Conservation (phyloP, 2,329 filamentous ascomycete genomes). For the Paracoccidioides brasiliensis region DNA sequence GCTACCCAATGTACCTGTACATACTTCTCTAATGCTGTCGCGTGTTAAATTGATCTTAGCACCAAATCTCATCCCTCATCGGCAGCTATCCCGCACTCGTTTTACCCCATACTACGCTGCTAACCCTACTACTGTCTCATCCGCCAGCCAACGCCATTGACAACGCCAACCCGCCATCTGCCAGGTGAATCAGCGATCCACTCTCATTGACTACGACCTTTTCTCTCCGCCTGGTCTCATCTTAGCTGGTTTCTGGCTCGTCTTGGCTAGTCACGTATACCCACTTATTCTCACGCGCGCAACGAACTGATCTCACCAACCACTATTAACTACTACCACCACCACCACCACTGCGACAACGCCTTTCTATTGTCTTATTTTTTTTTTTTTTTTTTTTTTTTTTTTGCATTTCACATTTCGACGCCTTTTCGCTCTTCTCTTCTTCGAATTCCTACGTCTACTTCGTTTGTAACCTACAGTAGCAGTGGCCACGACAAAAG, state of each 20-base stretch:
- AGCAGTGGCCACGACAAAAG: too few relatives aligned
- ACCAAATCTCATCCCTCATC: neutral
- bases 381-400: neutral
- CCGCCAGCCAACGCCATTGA: neutral
- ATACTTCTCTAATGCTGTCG: neutral
- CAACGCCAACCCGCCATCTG: neutral
- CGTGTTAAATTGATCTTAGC: neutral
- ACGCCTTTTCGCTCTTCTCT: too few relatives aligned
- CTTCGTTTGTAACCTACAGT: too few relatives aligned
- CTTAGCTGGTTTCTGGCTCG: neutral
- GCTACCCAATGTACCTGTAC: too few relatives aligned
- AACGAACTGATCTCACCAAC: too few relatives aligned
- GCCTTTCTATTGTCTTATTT: neutral
- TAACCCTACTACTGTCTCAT: slow-evolving; percentile 1
- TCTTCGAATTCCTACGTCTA: too few relatives aligned
- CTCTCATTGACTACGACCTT: neutral
- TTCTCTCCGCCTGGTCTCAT: neutral
- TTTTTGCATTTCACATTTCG: too few relatives aligned
- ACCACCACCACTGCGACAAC: too few relatives aligned
- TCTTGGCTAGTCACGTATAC: neutral
- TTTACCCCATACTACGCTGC: neutral
- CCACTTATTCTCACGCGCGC: too few relatives aligned
- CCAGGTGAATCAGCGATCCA: too few relatives aligned
- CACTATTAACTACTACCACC: too few relatives aligned
- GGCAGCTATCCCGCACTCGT: too few relatives aligned